Conservation (phyloP, 2,329 filamentous ascomycete species). For the Fusarium verticillioides region DNA sequence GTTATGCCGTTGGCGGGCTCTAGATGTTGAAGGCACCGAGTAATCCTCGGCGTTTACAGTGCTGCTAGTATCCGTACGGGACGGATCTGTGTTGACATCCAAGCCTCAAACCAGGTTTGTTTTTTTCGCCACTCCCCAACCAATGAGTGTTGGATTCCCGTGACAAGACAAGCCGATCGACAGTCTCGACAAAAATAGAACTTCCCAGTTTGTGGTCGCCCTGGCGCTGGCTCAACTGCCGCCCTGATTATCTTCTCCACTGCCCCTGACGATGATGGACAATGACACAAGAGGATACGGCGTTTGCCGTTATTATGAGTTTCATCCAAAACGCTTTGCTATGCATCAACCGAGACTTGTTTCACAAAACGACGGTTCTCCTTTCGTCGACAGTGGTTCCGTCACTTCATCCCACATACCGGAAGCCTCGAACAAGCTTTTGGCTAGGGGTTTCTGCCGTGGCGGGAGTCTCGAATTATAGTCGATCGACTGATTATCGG, state of each 20-base stretch:
- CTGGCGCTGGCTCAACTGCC: slow-evolving; percentile 19
- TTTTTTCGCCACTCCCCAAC: slow-evolving; percentile 33
- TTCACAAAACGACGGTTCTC: slow-evolving; percentile 23
- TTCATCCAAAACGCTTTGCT: slow-evolving; percentile 10
- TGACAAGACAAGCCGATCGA: slow-evolving; percentile 17
- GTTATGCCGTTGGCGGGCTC: slow-evolving; percentile 6
- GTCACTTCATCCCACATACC: slow-evolving; percentile 14
- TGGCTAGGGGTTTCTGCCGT: slow-evolving; percentile 7
- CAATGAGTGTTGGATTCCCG: neutral
- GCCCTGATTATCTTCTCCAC: slow-evolving; percentile 41
- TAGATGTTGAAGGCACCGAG: slow-evolving; percentile 4
- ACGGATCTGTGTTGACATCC: neutral
- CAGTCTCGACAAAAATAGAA: slow-evolving; percentile 39
- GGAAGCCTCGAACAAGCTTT: slow-evolving; percentile 30
- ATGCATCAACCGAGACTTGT: slow-evolving; percentile 27
- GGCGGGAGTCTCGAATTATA: slow-evolving; percentile 20
- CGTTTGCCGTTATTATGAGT: slow-evolving; percentile 12
- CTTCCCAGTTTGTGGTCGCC: neutral
- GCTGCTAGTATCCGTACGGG: neutral
- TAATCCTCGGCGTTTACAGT: slow-evolving; percentile 10
- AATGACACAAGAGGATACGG: slow-evolving; percentile 14
- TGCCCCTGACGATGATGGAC: slow-evolving; percentile 40
- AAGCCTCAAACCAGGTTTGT: slow-evolving; percentile 22
- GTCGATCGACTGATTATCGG: slow-evolving; percentile 14
- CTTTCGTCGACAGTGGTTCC: neutral